Percentiles rank a stretch among this genome's conserved stretches.
phyloP scores from a whole-genome alignment of 192 early-diverging fungal genomes.

The Podila verticillata region DNA sequence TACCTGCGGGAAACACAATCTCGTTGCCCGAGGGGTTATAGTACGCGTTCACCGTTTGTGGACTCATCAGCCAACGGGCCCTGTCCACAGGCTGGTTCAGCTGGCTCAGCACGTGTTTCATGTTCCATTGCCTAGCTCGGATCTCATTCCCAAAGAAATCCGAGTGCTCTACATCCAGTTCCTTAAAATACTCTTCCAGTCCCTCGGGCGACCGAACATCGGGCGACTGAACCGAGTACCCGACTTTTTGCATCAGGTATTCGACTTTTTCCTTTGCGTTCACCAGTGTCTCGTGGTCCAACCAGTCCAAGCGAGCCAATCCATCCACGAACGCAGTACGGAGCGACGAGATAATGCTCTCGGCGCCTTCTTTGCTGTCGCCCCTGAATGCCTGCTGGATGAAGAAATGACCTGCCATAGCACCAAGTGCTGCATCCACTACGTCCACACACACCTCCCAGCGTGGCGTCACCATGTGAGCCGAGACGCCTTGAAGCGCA shows the following conservation, averaged over 20 bases:
- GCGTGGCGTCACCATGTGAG: conserved; percentile 18
- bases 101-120: conserved; percentile 19
- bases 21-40: conserved; percentile 42
- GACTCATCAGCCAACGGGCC: conserved; percentile 44
- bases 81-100: conserved; percentile 44
- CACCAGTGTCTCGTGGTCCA: conserved; percentile 48
- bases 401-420: conserved; percentile 53
- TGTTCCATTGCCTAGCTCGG: conserved; percentile 6
- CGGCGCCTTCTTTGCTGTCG: conserved; percentile 20
- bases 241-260: conserved; percentile 50
- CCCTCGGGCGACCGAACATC: conserved; percentile 45
- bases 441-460: conserved; percentile 27
- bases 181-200: conserved; percentile 45
- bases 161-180: conserved; percentile 11
- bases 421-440: conserved; percentile 38
- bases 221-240: conserved; percentile 46
- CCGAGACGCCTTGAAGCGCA: conserved; percentile 5
- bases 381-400: conserved; percentile 47
- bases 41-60: conserved; percentile 62
- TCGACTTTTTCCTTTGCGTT: conserved; percentile 45
- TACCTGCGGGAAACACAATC: conserved; percentile 65
- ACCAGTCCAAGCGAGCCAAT: conserved; percentile 46
- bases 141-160: conserved; percentile 55
- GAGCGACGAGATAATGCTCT: conserved; percentile 49
- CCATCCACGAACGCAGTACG: conserved; percentile 36